Conservation (phyloP, 306 rosid species). For the Quercus robur region DNA sequence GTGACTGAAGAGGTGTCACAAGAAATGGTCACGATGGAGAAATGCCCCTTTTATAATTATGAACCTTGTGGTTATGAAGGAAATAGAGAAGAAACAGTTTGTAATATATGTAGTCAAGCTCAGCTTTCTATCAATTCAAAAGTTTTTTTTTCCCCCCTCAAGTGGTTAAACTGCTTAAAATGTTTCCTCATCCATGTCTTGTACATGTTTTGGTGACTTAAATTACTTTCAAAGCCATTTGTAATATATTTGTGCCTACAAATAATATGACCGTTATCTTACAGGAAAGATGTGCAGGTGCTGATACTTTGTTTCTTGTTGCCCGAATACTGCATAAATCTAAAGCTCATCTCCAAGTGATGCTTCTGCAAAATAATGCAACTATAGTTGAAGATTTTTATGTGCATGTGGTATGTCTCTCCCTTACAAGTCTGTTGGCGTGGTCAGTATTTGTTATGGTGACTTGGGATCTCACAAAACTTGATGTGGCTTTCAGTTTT, state of each 20-base stretch:
- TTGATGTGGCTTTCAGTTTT: constrained; percentile 13
- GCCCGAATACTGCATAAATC: constrained; percentile 82
- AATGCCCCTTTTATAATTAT: background rate
- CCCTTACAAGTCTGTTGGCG: constrained; percentile 1
- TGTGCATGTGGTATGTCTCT: constrained; percentile 70
- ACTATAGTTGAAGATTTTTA: constrained; percentile 88
- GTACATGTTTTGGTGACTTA: constrained; percentile 1
- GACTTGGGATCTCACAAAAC: constrained; percentile 12
- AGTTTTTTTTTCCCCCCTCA: too few relatives aligned
- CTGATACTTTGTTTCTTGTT: constrained; percentile 75
- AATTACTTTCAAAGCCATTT: constrained; percentile 8
- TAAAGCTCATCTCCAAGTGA: constrained; percentile 81
- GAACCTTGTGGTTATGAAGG: background rate
- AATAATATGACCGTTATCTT: constrained; percentile 27
- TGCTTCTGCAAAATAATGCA: constrained; percentile 83
- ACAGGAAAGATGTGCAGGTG: constrained; percentile 98
- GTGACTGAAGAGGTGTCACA: background rate
- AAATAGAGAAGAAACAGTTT: background rate
- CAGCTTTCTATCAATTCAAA: background rate
- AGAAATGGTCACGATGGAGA: background rate
- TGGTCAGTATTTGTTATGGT: constrained; percentile 11
- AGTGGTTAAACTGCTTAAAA: background rate
- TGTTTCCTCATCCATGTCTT: background rate
- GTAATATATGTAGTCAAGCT: background rate
- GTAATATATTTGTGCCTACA: constrained; percentile 22